Evolutionary conservation across 129 eudicot species (phyloP), one percentile per base, ranked within the genome.

Genomic region (Kitagawia praeruptora): DNA sequence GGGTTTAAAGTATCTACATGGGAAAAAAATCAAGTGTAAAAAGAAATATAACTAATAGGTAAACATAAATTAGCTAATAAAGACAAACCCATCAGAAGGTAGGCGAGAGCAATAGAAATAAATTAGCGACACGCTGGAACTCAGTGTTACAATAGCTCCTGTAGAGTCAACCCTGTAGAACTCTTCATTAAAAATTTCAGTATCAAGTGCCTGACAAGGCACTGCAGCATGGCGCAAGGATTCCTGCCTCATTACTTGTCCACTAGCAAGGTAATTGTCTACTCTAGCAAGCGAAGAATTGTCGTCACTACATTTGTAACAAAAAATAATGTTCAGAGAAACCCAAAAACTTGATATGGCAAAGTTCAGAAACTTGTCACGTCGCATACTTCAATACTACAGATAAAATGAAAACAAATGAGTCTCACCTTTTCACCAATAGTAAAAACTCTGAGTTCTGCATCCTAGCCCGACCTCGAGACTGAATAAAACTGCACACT

Each of bases 381-480:
- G 21, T 76, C 10, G 31, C 31, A 51, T 21, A 9, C 5, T 49
- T 34, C 12, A 66, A 76, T 7, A 49, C 31, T 27, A 73, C n/a
- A n/a, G 11, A 48, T 25, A 9, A 47, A 6, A 48, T 71, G 14
- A 8, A 40, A 19, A 46, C 25, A 49, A 75, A 28, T 28, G 78
- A 6, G 39, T 42, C 76, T 46, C 63, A 89, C 99, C 96, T 92
- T 70, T 77, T 70, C 73, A 92, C 86, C 90, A 96, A 85, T 48
- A 90, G 61, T 27, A 96, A 61, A 76, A 96, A 96, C 21, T 89
- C 95, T 11, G 99, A 96, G 81, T 92, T 86, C 72, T 81, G 90
- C 97, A 86, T 90, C n/a, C 99, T 88, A 69, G 99, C 99, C 54
- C 99, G 95, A 3, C 99, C 99, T 61, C 96, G 91, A n/a, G 99